Conservation (phyloP, 2,329 filamentous ascomycete genomes). For the Dactylonectria macrodidyma region DNA sequence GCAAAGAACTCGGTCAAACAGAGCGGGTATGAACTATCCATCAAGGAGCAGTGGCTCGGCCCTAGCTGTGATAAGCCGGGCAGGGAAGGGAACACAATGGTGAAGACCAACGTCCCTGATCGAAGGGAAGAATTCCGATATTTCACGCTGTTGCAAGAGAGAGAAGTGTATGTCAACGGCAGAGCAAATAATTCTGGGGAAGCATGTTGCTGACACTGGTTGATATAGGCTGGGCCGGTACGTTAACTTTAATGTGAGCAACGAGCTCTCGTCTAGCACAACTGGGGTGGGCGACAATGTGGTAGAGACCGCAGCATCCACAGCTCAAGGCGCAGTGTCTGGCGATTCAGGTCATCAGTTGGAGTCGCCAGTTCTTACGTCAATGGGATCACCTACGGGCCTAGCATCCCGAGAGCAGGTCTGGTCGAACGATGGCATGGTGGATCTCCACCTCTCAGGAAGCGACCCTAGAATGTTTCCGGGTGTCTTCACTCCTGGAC, state of each 20-base stretch:
- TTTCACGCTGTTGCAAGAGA: conserved; percentile 87
- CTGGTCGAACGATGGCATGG: conserved; percentile 56
- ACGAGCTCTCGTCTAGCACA: conserved; percentile 35
- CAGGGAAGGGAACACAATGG: conserved; percentile 89
- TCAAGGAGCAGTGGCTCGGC: conserved; percentile 95
- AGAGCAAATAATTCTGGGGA: neutral
- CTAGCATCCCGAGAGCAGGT: conserved; percentile 51
- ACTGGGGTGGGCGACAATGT: conserved; percentile 33
- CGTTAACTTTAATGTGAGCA: conserved; percentile 53
- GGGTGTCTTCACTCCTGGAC: conserved; percentile 72
- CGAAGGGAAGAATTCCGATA: conserved; percentile 91
- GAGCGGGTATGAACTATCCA: conserved; percentile 89
- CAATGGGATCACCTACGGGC: conserved; percentile 41
- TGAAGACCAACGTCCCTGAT: conserved; percentile 96
- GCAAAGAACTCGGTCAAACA: conserved; percentile 97
- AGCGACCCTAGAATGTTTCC: conserved; percentile 81
- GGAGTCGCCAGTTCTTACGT: conserved; percentile 31
- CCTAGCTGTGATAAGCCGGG: conserved; percentile 83
- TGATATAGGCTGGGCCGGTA: conserved; percentile 60
- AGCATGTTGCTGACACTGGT: conserved; percentile 18
- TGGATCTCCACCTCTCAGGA: conserved; percentile 66
- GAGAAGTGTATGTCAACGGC: conserved; percentile 78
- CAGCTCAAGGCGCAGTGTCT: conserved; percentile 14
- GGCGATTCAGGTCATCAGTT: conserved; percentile 26
- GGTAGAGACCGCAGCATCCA: conserved; percentile 38